Percentiles rank a stretch among this genome's conserved stretches.
Conservation (phyloP, 768 basidiomycete species). For the Tylopilus sp. region DNA sequence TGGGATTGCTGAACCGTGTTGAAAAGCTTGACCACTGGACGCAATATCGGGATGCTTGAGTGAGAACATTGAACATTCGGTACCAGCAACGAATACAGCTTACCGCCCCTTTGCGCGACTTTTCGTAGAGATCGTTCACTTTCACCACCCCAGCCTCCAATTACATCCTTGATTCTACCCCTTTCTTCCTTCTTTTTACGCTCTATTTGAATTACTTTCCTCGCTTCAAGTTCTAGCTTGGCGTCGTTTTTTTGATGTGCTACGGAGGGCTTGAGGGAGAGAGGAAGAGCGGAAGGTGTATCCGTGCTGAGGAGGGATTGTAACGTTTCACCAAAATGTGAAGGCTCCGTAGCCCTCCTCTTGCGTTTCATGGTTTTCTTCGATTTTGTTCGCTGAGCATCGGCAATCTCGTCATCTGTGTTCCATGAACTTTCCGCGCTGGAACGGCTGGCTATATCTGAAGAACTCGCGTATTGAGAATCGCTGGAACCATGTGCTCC, state of each 20-base stretch:
- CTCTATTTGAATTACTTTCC: constrained; percentile 66
- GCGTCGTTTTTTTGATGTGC: constrained; percentile 68
- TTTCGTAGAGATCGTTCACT: constrained; percentile 74
- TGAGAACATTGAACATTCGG: background rate
- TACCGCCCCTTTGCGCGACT: constrained; percentile 84
- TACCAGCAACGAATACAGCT: constrained; percentile 15
- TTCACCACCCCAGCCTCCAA: constrained; percentile 88
- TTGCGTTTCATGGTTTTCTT: constrained; percentile 81
- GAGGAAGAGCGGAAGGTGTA: constrained; percentile 63
- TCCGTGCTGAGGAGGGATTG: constrained; percentile 70
- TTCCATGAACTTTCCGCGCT: constrained; percentile 35
- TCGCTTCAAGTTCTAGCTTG: constrained; percentile 69
- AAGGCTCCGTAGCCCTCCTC: constrained; percentile 70
- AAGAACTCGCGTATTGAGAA: constrained; percentile 8
- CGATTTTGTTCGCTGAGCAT: constrained; percentile 58
- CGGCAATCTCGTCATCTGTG: constrained; percentile 64
- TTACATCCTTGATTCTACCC: constrained; percentile 63
- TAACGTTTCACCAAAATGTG: constrained; percentile 71
- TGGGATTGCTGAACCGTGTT: constrained; percentile 86
- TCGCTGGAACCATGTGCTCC: constrained; percentile 11
- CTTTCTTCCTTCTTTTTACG: constrained; percentile 73
- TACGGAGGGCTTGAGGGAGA: constrained; percentile 77
- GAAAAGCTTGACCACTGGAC: constrained; percentile 76
- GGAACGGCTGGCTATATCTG: background rate
- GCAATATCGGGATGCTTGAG: background rate